Evolutionary conservation across 1,139 yeast genomes (phyloP).

Genomic region (Pichia norvegensis): DNA sequence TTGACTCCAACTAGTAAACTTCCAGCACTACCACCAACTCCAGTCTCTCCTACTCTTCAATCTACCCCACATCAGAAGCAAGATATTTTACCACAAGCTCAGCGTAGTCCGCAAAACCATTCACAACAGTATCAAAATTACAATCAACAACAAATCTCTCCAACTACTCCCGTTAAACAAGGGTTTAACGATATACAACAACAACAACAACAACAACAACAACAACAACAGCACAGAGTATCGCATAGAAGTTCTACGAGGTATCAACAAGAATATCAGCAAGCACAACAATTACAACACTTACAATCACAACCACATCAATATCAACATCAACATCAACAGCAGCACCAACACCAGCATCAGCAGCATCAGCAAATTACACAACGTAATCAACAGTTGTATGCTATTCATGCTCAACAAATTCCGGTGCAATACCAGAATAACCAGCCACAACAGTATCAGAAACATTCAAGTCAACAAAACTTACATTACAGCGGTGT

Average conservation of each 20-base stretch:
- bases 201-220: constrained; percentile 9
- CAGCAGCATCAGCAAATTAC: constrained; percentile 10
- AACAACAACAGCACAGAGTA: constrained; percentile 11
- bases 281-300: constrained; percentile 2
- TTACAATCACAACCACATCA: not conserved
- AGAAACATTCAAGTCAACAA: constrained; percentile 10
- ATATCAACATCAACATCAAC: constrained; percentile 3
- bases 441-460: constrained; percentile 4
- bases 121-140: not conserved
- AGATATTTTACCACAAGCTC: not conserved
- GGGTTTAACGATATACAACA: constrained; percentile 4
- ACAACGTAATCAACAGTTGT: constrained; percentile 8
- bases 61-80: not conserved
- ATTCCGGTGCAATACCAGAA: constrained; percentile 5
- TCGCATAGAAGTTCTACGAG: constrained; percentile 9
- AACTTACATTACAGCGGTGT: constrained; percentile 7
- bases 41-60: constrained; percentile 1
- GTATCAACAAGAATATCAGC: constrained; percentile 8
- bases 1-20: constrained; percentile 14
- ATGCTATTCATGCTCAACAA: not conserved
- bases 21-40: constrained; percentile 13
- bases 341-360: constrained; percentile 2
- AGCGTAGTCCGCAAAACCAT: not conserved
- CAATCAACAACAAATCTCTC: constrained; percentile 6
- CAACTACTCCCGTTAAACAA: constrained; percentile 11